Conservation (phyloP, 2,329 filamentous ascomycete species). For the Exophiala aquamarina region DNA sequence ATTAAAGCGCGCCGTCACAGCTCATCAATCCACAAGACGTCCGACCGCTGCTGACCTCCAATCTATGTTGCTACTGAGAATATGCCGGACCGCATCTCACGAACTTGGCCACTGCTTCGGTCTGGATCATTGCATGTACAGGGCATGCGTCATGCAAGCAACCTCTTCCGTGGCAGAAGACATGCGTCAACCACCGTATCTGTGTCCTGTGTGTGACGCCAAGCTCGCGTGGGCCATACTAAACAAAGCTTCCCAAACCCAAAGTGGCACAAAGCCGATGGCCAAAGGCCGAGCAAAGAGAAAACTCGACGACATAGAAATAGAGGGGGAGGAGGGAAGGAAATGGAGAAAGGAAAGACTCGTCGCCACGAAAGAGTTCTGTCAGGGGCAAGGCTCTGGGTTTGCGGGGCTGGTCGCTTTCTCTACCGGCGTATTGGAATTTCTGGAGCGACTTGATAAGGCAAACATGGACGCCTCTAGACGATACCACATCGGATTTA, state of each 20-base stretch:
- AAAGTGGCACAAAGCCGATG: not conserved
- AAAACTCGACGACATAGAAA: not conserved
- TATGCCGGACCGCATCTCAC: conserved; percentile 61
- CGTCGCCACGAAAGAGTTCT: conserved; percentile 3
- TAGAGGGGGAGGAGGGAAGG: not conserved
- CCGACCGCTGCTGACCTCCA: not conserved
- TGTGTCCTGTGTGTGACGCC: conserved; percentile 60
- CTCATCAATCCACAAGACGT: not conserved
- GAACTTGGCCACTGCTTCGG: conserved; percentile 69
- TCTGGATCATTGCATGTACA: conserved; percentile 60
- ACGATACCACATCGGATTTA: no score
- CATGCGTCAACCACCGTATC: conserved; percentile 61
- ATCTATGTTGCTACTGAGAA: conserved; percentile 56
- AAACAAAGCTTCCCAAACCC: not conserved
- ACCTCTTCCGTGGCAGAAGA: conserved; percentile 60
- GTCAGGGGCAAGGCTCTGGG: not conserved
- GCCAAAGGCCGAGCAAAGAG: not conserved
- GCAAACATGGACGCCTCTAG: no score
- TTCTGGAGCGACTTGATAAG: not conserved
- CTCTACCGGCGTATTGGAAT: not conserved
- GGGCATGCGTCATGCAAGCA: conserved; percentile 65
- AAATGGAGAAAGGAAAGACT: not conserved
- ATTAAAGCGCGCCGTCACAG: not conserved
- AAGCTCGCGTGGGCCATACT: conserved; percentile 48
- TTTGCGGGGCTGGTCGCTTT: conserved; percentile 1